Percentiles rank a stretch among this genome's conserved stretches.
Conservation (phyloP, 768 basidiomycete genomes). For the Mycena epipterygia region DNA sequence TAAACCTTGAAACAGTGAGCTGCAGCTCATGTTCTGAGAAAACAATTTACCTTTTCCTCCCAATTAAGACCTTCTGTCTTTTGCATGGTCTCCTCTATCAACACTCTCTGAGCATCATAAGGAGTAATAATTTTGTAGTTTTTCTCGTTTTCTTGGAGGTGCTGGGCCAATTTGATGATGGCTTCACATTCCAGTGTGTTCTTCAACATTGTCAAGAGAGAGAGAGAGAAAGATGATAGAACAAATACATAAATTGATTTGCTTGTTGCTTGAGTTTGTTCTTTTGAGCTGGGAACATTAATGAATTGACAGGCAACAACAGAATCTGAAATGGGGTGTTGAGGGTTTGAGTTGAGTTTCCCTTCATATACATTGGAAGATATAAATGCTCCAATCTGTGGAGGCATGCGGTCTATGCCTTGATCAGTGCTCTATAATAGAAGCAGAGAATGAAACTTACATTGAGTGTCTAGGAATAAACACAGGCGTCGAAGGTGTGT, state of each 20-base stretch:
- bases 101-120: constrained; percentile 79
- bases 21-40: constrained; percentile 15
- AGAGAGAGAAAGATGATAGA: constrained; percentile 16
- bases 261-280: constrained; percentile 39
- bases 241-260: constrained; percentile 53
- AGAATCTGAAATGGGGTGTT: constrained; percentile 62
- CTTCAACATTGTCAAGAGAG: constrained; percentile 50
- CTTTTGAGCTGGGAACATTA: constrained; percentile 59
- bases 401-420: constrained; percentile 84
- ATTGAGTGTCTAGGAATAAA: constrained; percentile 80
- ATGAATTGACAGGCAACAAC: constrained; percentile 74
- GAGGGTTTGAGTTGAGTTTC: constrained; percentile 66
- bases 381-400: constrained; percentile 81
- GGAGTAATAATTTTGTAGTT: constrained; percentile 82
- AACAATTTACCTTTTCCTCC: constrained; percentile 73
- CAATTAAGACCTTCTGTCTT: constrained; percentile 62
- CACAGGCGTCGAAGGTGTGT: constrained; percentile 64
- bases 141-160: constrained; percentile 64
- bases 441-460: constrained; percentile 54
- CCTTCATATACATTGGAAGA: constrained; percentile 75
- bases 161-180: constrained; percentile 68
- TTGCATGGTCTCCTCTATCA: constrained; percentile 71
- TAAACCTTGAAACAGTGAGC: constrained; percentile 25
- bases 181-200: constrained; percentile 71
- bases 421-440: constrained; percentile 19